These are phyloP conservation scores for Mycena chlorophos DNA, from an alignment of 768 basidiomycete species.

Conservation along the genomic window DNA sequence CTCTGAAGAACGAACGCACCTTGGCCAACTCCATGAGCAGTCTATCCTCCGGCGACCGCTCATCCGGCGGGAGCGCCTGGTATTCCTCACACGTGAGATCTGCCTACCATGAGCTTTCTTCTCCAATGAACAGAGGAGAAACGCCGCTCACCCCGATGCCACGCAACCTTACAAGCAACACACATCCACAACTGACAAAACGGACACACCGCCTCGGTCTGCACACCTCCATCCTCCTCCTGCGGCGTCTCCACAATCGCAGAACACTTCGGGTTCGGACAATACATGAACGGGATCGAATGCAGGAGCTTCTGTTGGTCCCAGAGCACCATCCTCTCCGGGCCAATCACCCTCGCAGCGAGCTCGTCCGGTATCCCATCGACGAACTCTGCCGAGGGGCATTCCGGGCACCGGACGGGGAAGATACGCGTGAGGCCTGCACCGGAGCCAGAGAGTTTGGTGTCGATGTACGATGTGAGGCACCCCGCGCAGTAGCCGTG, in stretches of 20 bases:
- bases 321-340: constrained; percentile 37
- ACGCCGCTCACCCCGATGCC: constrained; percentile 34
- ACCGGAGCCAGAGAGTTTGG: constrained; percentile 34
- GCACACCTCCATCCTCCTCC: constrained; percentile 30
- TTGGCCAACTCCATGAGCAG: constrained; percentile 35
- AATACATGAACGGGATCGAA: constrained; percentile 36
- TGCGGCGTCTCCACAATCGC: constrained; percentile 35
- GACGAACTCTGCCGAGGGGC: constrained; percentile 31
- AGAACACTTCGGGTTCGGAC: constrained; percentile 41
- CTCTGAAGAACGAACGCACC: constrained; percentile 17
- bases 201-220: constrained; percentile 34
- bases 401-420: constrained; percentile 41
- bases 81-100: constrained; percentile 34
- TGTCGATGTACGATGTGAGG: constrained; percentile 34
- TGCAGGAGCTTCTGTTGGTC: constrained; percentile 38
- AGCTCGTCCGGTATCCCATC: constrained; percentile 37
- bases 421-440: constrained; percentile 30
- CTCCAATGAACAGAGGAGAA: background rate
- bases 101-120: constrained; percentile 4
- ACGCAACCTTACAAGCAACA: constrained; percentile 34
- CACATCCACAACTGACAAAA: constrained; percentile 35
- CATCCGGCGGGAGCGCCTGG: constrained; percentile 37
- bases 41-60: constrained; percentile 40
- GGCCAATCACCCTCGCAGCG: constrained; percentile 32
- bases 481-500: constrained; percentile 40